Evolutionary conservation across 2,329 filamentous ascomycete genomes (phyloP), one percentile per base, ranked within the genome.

Genomic region (Fusarium nisikadoi): DNA sequence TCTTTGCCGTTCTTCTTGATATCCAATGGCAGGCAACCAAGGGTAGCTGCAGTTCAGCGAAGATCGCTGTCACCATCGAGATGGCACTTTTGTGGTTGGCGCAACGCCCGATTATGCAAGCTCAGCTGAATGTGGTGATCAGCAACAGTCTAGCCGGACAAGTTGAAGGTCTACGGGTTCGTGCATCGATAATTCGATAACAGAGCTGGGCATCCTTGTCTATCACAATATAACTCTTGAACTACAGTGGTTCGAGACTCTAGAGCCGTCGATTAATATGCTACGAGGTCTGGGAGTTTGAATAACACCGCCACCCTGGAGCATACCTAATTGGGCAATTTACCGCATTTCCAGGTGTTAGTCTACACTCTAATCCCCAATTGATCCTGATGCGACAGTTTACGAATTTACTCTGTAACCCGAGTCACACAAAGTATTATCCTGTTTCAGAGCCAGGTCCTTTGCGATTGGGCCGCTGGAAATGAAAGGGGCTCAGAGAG

Each of bases 41-140:
- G 38, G n/a, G 46, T 62, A 62, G 35, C 36, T 45, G 11, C 16
- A 41, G 41, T 27, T n/a, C 20, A 19, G n/a, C 31, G 20, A 38
- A 38, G 23, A 31, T 36, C 17, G 16, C 31, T 19, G 31, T 43
- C 10, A 14, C 19, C 35, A 17, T 53, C 41, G 19, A 23, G 38
- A 42, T 42, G 41, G 58, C 43, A 47, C 58, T 49, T 59, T 62
- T n/a, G 54, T 45, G 43, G 52, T 41, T 53, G 60, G 52, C 62
- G 49, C 42, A 56, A 50, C 55, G 33, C 31, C 33, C 29, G 47
- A 54, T 55, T 45, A 50, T 43, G 59, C 61, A 66, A 64, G 54
- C 49, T 45, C 39, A 75, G 70, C 63, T 76, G 73, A 70, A 70
- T 47, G 33, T 61, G 56, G 52, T 62, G 68, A 65, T 69, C 29